These are phyloP conservation scores for Eutrema yunnanense DNA, from an alignment of 345 rosid genomes.

Conservation along the genomic window DNA sequence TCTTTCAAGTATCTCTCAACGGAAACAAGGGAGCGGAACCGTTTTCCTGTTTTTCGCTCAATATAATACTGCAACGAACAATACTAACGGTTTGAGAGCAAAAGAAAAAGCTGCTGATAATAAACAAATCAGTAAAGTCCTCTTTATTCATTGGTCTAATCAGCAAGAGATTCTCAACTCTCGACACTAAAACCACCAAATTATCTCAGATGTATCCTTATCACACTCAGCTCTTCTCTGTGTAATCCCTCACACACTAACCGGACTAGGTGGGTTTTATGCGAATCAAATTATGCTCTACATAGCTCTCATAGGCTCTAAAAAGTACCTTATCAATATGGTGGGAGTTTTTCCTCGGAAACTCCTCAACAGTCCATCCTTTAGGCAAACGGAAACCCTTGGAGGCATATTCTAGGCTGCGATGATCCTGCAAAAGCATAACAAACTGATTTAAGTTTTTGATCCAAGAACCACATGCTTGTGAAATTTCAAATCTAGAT, in stretches of 20 bases:
- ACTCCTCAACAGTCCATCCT: constrained; percentile 41
- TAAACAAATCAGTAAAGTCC: background rate
- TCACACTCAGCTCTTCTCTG: background rate
- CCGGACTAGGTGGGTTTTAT: background rate
- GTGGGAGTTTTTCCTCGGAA: constrained; percentile 26
- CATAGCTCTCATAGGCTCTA: background rate
- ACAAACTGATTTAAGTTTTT: background rate
- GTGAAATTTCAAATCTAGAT: background rate
- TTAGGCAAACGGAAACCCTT: constrained; percentile 36
- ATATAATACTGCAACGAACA: constrained; percentile 40
- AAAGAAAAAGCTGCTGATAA: background rate
- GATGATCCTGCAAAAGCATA: constrained; percentile 7
- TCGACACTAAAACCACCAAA: background rate
- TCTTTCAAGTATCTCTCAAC: constrained; percentile 39
- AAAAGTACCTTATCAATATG: constrained; percentile 24
- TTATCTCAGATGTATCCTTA: background rate
- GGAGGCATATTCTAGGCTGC: constrained; percentile 9
- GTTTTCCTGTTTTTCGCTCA: constrained; percentile 40
- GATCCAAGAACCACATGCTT: background rate
- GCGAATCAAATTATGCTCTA: background rate
- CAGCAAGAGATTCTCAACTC: background rate
- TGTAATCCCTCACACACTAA: background rate
- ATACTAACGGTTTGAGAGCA: background rate
- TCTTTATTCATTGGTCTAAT: background rate
- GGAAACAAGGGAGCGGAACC: constrained; percentile 48